Conservation (phyloP, 495 filamentous ascomycete genomes). For the Neurospora terricola region DNA sequence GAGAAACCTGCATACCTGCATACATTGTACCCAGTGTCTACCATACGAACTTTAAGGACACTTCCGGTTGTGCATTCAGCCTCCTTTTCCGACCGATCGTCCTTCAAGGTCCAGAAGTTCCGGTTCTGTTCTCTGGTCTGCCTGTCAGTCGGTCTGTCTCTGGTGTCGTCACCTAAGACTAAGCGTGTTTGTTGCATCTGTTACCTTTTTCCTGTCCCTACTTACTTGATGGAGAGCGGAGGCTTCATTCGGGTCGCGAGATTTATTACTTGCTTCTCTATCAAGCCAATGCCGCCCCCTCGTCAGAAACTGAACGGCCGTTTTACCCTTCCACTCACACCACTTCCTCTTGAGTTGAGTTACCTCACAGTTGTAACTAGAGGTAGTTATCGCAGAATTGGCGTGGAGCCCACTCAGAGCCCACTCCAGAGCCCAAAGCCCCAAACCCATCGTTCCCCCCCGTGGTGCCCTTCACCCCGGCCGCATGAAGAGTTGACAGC, state of each 20-base stretch:
- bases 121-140: neutral
- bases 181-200: neutral
- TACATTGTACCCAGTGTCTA: neutral
- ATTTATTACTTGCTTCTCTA: neutral
- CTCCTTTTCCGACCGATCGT: neutral
- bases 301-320: neutral
- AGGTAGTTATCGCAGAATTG: too few relatives aligned
- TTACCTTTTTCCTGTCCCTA: neutral
- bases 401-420: too few relatives aligned
- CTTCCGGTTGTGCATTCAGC: neutral
- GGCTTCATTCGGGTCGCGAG: neutral
- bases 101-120: neutral
- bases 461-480: neutral
- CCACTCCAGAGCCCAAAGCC: too few relatives aligned
- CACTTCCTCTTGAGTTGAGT: too few relatives aligned
- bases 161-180: neutral
- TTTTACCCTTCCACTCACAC: neutral
- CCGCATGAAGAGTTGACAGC: neutral
- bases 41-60: neutral
- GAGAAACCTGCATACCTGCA: neutral
- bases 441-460: too few relatives aligned
- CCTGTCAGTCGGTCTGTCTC: neutral
- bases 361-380: too few relatives aligned
- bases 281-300: neutral
- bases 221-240: neutral